These are phyloP conservation scores for Ogataea hybrid DNA, from an alignment of 1,139 yeast species.

Conservation along the genomic window DNA sequence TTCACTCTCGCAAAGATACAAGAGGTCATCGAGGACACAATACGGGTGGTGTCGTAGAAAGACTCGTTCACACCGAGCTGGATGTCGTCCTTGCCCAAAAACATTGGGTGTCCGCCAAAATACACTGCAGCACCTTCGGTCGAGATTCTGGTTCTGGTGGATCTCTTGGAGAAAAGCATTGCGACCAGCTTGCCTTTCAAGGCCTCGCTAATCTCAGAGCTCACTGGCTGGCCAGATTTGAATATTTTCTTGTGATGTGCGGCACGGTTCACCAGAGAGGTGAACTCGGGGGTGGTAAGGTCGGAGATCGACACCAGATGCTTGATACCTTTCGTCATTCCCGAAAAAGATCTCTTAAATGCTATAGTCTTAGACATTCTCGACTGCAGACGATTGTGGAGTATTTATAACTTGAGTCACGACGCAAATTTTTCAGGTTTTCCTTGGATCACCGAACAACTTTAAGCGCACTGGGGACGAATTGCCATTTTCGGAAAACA, in stretches of 20 bases:
- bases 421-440: constrained; percentile 13
- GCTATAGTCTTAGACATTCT: constrained; percentile 4
- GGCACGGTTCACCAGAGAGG: constrained; percentile 67
- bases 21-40: constrained; percentile 91
- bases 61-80: constrained; percentile 95
- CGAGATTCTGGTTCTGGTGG: constrained; percentile 92
- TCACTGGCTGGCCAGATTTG: constrained; percentile 45
- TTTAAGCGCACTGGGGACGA: constrained; percentile 16
- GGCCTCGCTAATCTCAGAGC: constrained; percentile 51
- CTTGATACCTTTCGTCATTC: constrained; percentile 37
- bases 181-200: constrained; percentile 82
- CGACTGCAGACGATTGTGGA: background rate
- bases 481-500: constrained; percentile 12
- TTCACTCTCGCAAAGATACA: constrained; percentile 96
- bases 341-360: constrained; percentile 21
- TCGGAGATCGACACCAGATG: constrained; percentile 82
- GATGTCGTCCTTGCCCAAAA: constrained; percentile 92
- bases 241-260: constrained; percentile 55
- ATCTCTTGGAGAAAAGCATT: constrained; percentile 80
- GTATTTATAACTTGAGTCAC: constrained; percentile 9
- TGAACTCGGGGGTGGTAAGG: constrained; percentile 65
- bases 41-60: constrained; percentile 80
- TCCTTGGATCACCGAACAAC: constrained; percentile 2
- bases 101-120: constrained; percentile 96
- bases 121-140: constrained; percentile 93